These are phyloP conservation scores for Coniochaeta sp. DNA, from an alignment of 2,329 filamentous ascomycete species.

Conservation along the genomic window DNA sequence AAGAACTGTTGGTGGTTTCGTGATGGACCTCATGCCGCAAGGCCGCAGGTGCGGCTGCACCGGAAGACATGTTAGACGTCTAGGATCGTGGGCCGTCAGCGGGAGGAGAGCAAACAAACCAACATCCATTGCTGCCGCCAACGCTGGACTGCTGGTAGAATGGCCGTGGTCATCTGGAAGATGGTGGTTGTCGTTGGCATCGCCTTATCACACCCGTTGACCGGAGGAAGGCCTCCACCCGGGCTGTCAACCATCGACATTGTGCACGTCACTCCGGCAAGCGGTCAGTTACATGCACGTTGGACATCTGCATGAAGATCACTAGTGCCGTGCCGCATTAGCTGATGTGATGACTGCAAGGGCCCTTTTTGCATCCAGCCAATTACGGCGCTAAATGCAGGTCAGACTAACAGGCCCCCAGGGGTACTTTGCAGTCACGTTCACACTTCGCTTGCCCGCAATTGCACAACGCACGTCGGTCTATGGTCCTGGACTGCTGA, in stretches of 20 bases:
- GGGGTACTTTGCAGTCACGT: neutral
- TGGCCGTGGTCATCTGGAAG: neutral
- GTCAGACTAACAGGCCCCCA: neutral
- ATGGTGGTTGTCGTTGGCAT: neutral
- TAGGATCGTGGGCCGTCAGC: neutral
- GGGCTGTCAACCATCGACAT: no score
- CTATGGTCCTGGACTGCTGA: neutral
- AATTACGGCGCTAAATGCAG: neutral
- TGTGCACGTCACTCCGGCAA: neutral
- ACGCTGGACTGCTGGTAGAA: neutral
- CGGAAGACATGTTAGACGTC: no score
- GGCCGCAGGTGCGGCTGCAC: neutral
- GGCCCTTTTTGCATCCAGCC: neutral
- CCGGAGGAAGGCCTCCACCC: neutral
- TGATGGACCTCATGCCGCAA: neutral
- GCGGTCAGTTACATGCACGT: neutral
- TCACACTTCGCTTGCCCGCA: neutral
- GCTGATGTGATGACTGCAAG: neutral
- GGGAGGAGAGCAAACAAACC: neutral
- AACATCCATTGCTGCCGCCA: neutral
- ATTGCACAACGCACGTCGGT: neutral
- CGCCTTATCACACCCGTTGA: neutral
- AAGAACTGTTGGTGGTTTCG: neutral
- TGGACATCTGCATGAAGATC: neutral
- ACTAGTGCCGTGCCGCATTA: neutral